Conservation (phyloP, 2,329 filamentous ascomycete species). For the Aspergillus viridinutans region DNA sequence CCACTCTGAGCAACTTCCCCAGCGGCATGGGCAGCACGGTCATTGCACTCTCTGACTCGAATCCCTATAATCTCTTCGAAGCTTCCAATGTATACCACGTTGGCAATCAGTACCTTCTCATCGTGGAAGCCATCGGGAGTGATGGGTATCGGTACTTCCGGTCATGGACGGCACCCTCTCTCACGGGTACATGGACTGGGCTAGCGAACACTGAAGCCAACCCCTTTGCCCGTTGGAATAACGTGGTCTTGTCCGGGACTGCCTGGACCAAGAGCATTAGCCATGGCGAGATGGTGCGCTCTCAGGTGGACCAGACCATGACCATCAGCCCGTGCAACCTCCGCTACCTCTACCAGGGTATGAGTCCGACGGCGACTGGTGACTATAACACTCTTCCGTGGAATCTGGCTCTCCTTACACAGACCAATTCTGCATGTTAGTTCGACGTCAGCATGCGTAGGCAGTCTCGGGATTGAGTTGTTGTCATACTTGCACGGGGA, state of each 20-base stretch:
- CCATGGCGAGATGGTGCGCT: conserved; percentile 4
- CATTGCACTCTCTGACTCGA: conserved; percentile 1
- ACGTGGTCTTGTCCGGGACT: background rate
- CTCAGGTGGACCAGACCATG: conserved; percentile 2
- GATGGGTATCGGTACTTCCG: conserved; percentile 1
- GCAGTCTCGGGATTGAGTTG: no score
- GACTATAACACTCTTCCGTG: background rate
- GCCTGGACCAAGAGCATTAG: conserved; percentile 4
- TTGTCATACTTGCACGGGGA: no score
- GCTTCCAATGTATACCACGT: conserved; percentile 1
- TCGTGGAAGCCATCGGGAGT: conserved; percentile 2
- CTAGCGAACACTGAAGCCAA: background rate
- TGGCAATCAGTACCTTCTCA: conserved; percentile 1
- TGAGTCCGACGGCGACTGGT: background rate
- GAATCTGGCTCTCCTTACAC: conserved; percentile 1
- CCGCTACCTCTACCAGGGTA: conserved; percentile 2
- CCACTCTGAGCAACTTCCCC: background rate
- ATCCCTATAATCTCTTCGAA: background rate
- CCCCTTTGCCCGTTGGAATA: background rate
- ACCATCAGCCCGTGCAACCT: conserved; percentile 2
- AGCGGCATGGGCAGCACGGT: conserved; percentile 3
- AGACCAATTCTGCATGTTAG: background rate
- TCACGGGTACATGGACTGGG: background rate
- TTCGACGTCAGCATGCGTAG: no score
- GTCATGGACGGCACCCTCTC: background rate